Evolutionary conservation across 2,329 filamentous ascomycete species (phyloP).

Genomic region (Aspergillus aculeatinus): DNA sequence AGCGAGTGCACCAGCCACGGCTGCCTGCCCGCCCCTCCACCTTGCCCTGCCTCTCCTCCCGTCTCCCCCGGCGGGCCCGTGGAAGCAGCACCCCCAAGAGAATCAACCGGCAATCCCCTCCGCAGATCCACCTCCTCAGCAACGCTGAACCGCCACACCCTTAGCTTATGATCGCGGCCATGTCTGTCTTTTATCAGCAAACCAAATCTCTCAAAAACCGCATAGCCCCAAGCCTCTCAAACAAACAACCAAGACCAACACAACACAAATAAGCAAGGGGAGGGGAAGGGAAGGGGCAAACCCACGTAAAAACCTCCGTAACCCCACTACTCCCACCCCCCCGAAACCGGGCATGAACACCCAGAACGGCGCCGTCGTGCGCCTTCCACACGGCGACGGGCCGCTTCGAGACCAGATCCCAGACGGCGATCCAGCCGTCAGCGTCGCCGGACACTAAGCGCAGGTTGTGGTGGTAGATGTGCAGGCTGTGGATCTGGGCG

Average conservation of each 20-base stretch:
- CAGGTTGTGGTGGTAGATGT: constrained; percentile 70
- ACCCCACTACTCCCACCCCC: not conserved
- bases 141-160: constrained; percentile 79
- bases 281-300: constrained; percentile 21
- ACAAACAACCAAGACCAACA: too few species aligned
- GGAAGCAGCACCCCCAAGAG: not conserved
- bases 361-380: constrained; percentile 75
- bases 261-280: not conserved
- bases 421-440: constrained; percentile 82
- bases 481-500: constrained; percentile 72
- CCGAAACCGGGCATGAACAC: constrained; percentile 61
- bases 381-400: constrained; percentile 82
- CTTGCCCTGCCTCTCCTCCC: too few species aligned
- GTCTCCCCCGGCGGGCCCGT: too few species aligned
- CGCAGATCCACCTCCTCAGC: constrained; percentile 21
- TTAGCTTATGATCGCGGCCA: constrained; percentile 81
- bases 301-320: constrained; percentile 81
- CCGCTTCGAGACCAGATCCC: constrained; percentile 80
- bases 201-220: too few species aligned
- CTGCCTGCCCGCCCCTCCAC: constrained; percentile 32
- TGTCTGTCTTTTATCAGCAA: constrained; percentile 58
- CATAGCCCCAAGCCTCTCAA: too few species aligned
- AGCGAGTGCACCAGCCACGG: constrained; percentile 87
- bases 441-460: constrained; percentile 84
- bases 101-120: not conserved